Percentiles rank a stretch among this genome's conserved stretches.
phyloP scores from a whole-genome alignment of 805 yeast species.

The Lipomyces japonicus region DNA sequence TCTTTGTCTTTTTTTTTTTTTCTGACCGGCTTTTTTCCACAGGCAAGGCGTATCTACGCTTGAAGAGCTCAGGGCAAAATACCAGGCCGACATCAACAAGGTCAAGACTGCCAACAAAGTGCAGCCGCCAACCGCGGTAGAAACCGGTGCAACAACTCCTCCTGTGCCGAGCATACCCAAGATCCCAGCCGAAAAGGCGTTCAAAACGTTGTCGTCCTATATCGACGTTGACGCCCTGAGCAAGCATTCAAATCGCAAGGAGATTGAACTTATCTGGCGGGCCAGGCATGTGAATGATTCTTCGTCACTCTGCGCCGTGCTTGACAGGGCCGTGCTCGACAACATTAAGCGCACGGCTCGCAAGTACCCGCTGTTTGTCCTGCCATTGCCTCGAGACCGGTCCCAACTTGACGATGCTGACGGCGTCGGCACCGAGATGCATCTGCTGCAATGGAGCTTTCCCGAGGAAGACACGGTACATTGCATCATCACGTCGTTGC shows the following conservation, averaged over 20 bases:
- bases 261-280: constrained; percentile 85
- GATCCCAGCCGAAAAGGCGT: constrained; percentile 40
- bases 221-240: constrained; percentile 64
- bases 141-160: constrained; percentile 14
- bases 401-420: not conserved
- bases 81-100: constrained; percentile 57
- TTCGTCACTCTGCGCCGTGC: constrained; percentile 59
- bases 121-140: constrained; percentile 25
- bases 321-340: constrained; percentile 58
- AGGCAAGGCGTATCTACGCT: constrained; percentile 46
- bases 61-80: constrained; percentile 57
- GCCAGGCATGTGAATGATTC: constrained; percentile 69
- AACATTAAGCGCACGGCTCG: constrained; percentile 62
- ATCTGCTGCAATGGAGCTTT: constrained; percentile 90
- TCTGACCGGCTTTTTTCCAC: too few relatives aligned
- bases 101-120: constrained; percentile 48
- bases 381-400: constrained; percentile 73
- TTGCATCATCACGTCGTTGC: constrained; percentile 84
- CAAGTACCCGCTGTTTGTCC: constrained; percentile 74
- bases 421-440: constrained; percentile 58
- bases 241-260: constrained; percentile 46
- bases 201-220: constrained; percentile 67
- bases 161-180: constrained; percentile 29
- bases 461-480: constrained; percentile 81
- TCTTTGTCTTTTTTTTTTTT: not conserved